Conservation (phyloP, 2,329 filamentous ascomycete species). For the Phaeomoniella chlamydospora region DNA sequence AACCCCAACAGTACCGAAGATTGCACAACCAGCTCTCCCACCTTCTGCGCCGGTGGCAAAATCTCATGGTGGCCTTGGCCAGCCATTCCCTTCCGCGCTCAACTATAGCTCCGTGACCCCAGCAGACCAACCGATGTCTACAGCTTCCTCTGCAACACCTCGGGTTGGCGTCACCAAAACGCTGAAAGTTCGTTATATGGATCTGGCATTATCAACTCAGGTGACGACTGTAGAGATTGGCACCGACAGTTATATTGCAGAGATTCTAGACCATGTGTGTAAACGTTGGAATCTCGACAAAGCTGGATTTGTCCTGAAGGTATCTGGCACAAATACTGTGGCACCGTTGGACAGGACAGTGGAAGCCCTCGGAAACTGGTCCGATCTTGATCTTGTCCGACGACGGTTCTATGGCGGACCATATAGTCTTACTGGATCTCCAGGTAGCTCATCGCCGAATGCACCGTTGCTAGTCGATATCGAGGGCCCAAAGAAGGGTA, state of each 20-base stretch:
- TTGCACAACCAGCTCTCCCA: conserved; percentile 2
- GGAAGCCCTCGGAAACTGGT: conserved; percentile 45
- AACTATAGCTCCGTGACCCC: conserved; percentile 29
- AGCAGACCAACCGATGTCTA: conserved; percentile 29
- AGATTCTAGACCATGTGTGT: conserved; percentile 49
- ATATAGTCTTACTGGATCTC: conserved; percentile 40
- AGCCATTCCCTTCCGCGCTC: conserved; percentile 29
- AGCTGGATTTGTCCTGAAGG: conserved; percentile 47
- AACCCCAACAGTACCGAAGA: conserved; percentile 11
- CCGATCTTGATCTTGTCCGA: conserved; percentile 47
- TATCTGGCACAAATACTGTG: conserved; percentile 47
- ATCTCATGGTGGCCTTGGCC: conserved; percentile 25
- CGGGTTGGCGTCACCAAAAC: conserved; percentile 44
- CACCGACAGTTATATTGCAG: conserved; percentile 53
- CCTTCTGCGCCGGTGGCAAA: conserved; percentile 13
- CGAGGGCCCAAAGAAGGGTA: conserved; percentile 24
- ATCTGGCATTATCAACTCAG: conserved; percentile 40
- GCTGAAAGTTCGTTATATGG: conserved; percentile 45
- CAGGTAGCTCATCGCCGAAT: conserved; percentile 48
- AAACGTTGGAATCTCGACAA: conserved; percentile 50
- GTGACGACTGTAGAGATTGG: conserved; percentile 42
- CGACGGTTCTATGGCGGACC: conserved; percentile 48
- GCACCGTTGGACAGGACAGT: conserved; percentile 51
- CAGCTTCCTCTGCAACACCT: conserved; percentile 30
- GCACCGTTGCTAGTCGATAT: conserved; percentile 44